These are phyloP conservation scores for Stygiomarasmius scandens DNA, from an alignment of 1,284 basidiomycete genomes.

Conservation along the genomic window DNA sequence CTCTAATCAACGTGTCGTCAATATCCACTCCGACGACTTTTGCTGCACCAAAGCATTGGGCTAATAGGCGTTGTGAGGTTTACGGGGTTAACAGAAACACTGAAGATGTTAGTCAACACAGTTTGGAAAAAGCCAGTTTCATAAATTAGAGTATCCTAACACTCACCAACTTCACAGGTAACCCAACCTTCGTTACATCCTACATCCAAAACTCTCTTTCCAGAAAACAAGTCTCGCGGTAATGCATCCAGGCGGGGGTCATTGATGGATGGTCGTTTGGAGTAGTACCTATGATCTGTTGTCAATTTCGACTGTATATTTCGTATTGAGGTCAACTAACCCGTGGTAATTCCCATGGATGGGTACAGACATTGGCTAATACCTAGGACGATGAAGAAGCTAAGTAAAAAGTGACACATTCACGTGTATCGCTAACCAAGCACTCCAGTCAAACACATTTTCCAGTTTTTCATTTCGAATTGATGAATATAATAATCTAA, in stretches of 20 bases:
- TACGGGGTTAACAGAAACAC: neutral
- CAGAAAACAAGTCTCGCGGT: conserved; percentile 52
- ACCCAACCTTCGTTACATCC: conserved; percentile 86
- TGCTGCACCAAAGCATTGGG: conserved; percentile 61
- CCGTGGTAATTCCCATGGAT: conserved; percentile 70
- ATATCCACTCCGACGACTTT: conserved; percentile 81
- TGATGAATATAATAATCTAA: no score
- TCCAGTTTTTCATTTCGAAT: no score
- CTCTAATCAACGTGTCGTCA: conserved; percentile 68
- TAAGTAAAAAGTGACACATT: no score
- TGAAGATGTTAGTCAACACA: neutral
- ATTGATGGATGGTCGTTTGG: conserved; percentile 58
- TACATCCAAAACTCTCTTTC: conserved; percentile 70
- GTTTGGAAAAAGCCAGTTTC: neutral
- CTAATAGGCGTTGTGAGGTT: conserved; percentile 39
- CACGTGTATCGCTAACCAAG: no score
- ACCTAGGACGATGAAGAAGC: no score
- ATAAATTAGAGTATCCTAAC: neutral
- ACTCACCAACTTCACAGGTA: conserved; percentile 76
- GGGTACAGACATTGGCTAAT: conserved; percentile 25
- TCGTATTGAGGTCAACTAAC: conserved; percentile 33
- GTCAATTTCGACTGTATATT: no score
- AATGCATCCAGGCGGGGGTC: conserved; percentile 67
- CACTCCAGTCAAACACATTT: no score
- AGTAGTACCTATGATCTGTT: conserved; percentile 75